phyloP scores from a whole-genome alignment of 352 stramenopile species.

The Phytophthora cryptogea region DNA sequence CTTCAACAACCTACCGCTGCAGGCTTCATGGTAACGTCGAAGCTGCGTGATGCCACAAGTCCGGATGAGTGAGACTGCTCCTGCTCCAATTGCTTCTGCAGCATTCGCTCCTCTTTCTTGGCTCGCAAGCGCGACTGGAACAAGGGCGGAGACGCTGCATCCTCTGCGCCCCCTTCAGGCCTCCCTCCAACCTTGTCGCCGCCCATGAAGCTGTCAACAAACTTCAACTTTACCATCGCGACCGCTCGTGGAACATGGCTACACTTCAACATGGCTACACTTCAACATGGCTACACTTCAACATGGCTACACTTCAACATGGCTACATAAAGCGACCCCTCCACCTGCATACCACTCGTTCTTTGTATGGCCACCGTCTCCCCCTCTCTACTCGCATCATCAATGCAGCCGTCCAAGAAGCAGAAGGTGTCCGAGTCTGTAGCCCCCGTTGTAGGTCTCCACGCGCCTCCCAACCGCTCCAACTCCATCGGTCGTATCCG shows the following conservation, averaged over 20 bases:
- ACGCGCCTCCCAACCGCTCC: neutral
- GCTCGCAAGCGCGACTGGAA: constrained; percentile 64
- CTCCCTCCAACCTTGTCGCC: neutral
- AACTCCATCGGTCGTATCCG: constrained; percentile 3
- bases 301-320: constrained; percentile 8
- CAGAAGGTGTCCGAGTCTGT: constrained; percentile 1
- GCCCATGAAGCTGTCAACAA: constrained; percentile 5
- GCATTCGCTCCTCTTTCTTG: constrained; percentile 59
- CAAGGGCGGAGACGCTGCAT: constrained; percentile 5
- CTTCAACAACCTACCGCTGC: constrained; percentile 3
- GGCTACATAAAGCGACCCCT: neutral
- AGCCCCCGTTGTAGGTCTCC: neutral
- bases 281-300: constrained; percentile 10
- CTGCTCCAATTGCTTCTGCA: constrained; percentile 28
- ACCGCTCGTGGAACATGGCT: constrained; percentile 16
- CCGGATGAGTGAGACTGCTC: constrained; percentile 6
- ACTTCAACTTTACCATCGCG: neutral
- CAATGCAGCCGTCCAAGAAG: constrained; percentile 12
- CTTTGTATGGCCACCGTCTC: neutral
- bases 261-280: neutral
- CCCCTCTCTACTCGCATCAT: constrained; percentile 6
- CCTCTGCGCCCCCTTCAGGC: neutral
- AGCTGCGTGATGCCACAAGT: neutral
- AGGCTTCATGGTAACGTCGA: constrained; percentile 13
- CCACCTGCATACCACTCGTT: neutral